Evolutionary conservation across 1,139 yeast genomes (phyloP).

Genomic region (Tardiomyces depauwii): DNA sequence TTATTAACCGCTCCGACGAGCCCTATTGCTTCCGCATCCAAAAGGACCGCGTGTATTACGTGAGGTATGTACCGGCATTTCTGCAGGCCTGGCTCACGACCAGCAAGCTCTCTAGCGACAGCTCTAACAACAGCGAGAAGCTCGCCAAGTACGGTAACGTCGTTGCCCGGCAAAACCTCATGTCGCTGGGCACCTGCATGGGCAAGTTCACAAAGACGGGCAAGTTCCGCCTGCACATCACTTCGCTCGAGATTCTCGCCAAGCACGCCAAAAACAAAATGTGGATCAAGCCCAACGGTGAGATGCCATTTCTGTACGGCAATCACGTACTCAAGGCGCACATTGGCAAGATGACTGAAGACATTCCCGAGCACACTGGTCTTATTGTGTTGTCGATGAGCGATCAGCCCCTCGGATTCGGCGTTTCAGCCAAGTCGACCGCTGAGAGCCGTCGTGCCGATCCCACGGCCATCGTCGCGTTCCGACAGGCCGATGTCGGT

Average conservation of each 20-base stretch:
- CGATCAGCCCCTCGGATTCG: conserved; percentile 92
- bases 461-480: conserved; percentile 91
- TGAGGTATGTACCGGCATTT: conserved; percentile 20
- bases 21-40: conserved; percentile 94
- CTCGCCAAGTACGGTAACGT: conserved; percentile 84
- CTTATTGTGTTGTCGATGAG: conserved; percentile 83
- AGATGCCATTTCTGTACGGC: conserved; percentile 96
- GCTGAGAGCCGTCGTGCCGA: conserved; percentile 76
- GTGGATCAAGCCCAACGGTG: conserved; percentile 96
- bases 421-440: conserved; percentile 91
- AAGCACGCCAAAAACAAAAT: conserved; percentile 86
- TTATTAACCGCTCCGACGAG: conserved; percentile 79
- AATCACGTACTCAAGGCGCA: conserved; percentile 96
- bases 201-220: conserved; percentile 98
- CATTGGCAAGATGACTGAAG: conserved; percentile 92
- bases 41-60: conserved; percentile 92
- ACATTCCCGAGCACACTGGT: conserved; percentile 97
- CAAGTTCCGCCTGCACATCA: conserved; percentile 87
- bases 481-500: conserved; percentile 96
- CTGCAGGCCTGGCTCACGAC: too few species aligned
- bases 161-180: conserved; percentile 75
- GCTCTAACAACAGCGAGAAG: conserved; percentile 32
- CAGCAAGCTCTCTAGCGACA: too few species aligned
- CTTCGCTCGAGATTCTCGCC: conserved; percentile 74
- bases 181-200: conserved; percentile 87